Percentiles rank a stretch among this genome's conserved stretches.
These are phyloP conservation scores for Panicum miliaceum DNA, from an alignment of 176 grass and related monocot species.

Conservation along the genomic window DNA sequence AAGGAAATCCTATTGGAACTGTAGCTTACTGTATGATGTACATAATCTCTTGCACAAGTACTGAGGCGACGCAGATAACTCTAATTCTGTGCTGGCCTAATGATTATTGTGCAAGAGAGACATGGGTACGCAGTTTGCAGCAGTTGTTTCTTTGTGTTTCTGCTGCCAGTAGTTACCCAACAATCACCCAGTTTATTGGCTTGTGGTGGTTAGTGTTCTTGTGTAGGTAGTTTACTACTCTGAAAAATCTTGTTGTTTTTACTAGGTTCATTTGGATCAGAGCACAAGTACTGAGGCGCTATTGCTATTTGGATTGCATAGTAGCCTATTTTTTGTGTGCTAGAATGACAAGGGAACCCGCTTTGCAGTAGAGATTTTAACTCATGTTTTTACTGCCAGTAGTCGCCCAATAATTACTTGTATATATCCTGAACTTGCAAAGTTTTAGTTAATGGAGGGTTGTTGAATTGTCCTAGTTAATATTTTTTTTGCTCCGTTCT, in stretches of 20 bases:
- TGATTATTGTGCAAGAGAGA: slow-evolving; percentile 33
- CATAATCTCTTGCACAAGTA: slow-evolving; percentile 21
- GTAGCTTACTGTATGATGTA: not conserved
- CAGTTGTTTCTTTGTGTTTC: slow-evolving; percentile 16
- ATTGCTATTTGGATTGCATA: slow-evolving; percentile 26
- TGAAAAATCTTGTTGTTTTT: not conserved
- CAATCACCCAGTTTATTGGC: not conserved
- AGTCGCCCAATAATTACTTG: slow-evolving; percentile 20
- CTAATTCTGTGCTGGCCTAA: slow-evolving; percentile 12
- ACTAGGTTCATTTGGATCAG: not conserved
- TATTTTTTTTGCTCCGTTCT: not conserved
- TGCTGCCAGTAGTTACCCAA: slow-evolving; percentile 15
- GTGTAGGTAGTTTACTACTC: not conserved
- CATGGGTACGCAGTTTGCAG: slow-evolving; percentile 28
- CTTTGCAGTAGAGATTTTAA: slow-evolving; percentile 46
- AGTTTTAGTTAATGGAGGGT: not conserved
- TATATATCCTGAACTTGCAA: not conserved
- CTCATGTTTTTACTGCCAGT: slow-evolving; percentile 47
- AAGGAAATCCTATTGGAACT: not conserved
- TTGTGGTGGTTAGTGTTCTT: not conserved
- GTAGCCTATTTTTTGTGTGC: slow-evolving; percentile 44
- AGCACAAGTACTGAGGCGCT: slow-evolving; percentile 58
- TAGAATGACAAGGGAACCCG: slow-evolving; percentile 43
- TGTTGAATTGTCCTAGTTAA: not conserved
- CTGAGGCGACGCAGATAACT: not conserved